Evolutionary conservation across 352 stramenopile genomes (phyloP).

Genomic region (Globisporangium splendens): DNA sequence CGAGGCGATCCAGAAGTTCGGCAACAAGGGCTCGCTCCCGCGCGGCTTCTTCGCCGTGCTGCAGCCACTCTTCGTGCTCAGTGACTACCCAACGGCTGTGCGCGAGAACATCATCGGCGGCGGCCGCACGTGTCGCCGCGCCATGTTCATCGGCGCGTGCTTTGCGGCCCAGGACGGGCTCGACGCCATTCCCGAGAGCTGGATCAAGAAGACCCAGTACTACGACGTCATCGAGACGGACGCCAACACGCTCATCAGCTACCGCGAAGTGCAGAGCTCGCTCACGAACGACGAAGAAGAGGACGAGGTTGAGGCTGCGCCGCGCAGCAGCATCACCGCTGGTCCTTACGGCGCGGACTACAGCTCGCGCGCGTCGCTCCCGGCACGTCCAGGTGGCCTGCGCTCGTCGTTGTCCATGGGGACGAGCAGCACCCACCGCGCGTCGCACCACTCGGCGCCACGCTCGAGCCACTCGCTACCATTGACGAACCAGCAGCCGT

Average conservation of each 20-base stretch:
- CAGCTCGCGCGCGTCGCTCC: conserved; percentile 38
- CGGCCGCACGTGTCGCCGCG: conserved; percentile 66
- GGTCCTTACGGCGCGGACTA: conserved; percentile 54
- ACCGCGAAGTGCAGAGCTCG: conserved; percentile 55
- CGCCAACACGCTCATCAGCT: conserved; percentile 56
- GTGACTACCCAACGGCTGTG: conserved; percentile 73
- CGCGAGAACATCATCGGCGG: conserved; percentile 82
- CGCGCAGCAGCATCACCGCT: conserved; percentile 22
- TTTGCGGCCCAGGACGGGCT: conserved; percentile 74
- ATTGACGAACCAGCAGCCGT: conserved; percentile 1
- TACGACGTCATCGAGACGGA: conserved; percentile 81
- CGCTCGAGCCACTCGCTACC: conserved; percentile 3
- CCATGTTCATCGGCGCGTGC: conserved; percentile 82
- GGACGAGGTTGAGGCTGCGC: conserved; percentile 34
- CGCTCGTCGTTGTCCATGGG: conserved; percentile 17
- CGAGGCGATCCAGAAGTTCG: conserved; percentile 81
- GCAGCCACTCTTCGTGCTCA: conserved; percentile 76
- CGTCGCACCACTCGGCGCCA: not conserved
- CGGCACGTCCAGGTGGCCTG: conserved; percentile 22
- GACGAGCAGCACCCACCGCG: conserved; percentile 8
- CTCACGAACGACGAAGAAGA: conserved; percentile 26
- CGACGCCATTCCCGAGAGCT: conserved; percentile 60
- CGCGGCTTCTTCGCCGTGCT: conserved; percentile 67
- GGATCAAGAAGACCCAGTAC: conserved; percentile 80
- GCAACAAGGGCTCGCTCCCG: conserved; percentile 69